Conservation (phyloP, 345 rosid genomes). For the Geranium brycei region DNA sequence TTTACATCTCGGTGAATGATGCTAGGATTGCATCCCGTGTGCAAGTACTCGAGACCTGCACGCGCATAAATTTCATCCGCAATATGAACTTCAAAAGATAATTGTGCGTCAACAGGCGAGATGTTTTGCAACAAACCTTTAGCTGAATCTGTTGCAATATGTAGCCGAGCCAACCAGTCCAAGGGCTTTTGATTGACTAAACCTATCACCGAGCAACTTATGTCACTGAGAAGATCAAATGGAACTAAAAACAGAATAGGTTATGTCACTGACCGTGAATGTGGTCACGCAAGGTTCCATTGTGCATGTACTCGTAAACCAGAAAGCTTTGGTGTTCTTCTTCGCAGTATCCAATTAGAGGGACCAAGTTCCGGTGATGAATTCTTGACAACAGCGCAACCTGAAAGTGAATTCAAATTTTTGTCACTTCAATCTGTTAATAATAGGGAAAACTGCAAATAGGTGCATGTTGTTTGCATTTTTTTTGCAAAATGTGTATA, state of each 20-base stretch:
- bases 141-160: conserved; percentile 82
- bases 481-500: no score
- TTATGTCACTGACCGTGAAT: conserved; percentile 43
- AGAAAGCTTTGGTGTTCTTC: conserved; percentile 58
- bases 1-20: conserved; percentile 96
- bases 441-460: no score
- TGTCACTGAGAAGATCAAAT: neutral
- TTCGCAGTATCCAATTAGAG: conserved; percentile 88
- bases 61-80: conserved; percentile 25
- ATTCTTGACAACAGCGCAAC: conserved; percentile 90
- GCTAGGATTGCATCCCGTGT: conserved; percentile 85
- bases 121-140: conserved; percentile 44
- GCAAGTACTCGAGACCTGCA: conserved; percentile 96
- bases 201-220: conserved; percentile 28
- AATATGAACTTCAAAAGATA: neutral
- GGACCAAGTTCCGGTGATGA: conserved; percentile 94
- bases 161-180: conserved; percentile 68
- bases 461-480: no score
- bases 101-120: conserved; percentile 5
- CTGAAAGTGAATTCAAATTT: conserved; percentile 22
- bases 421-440: no score
- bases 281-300: conserved; percentile 76
- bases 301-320: conserved; percentile 96
- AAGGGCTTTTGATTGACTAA: conserved; percentile 40
- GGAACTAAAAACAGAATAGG: neutral